These are phyloP conservation scores for Penicillium manginii DNA, from an alignment of 495 filamentous ascomycete species.

Conservation along the genomic window DNA sequence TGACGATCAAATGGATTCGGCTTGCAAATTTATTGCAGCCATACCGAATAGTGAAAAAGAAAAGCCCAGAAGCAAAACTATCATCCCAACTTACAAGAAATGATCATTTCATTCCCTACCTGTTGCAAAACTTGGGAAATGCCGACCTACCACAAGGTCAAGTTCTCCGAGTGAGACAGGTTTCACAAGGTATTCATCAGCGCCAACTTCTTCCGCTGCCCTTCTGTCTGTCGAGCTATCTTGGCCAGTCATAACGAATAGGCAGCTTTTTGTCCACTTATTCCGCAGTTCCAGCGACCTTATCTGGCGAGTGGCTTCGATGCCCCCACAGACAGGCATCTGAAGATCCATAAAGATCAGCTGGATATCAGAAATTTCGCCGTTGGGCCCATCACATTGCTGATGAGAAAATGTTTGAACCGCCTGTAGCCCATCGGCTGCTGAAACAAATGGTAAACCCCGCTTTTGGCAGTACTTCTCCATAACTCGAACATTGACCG, in stretches of 20 bases:
- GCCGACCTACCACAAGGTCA: conserved; percentile 15
- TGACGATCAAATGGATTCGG: conserved; percentile 8
- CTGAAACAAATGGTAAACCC: conserved; percentile 14
- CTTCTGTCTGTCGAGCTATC: conserved; percentile 19
- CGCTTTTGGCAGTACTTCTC: conserved; percentile 21
- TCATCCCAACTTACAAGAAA: no score
- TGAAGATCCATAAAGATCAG: conserved; percentile 94
- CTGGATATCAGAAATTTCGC: conserved; percentile 51
- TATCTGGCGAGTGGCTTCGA: conserved; percentile 88
- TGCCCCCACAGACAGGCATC: conserved; percentile 84
- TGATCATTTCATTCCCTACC: no score
- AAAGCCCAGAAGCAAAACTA: no score
- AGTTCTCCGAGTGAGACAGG: conserved; percentile 17
- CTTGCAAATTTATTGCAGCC: no score
- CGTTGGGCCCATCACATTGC: no score
- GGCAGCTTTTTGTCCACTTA: conserved; percentile 5
- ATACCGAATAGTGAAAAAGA: no score
- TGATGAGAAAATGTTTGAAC: conserved; percentile 12
- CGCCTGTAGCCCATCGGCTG: conserved; percentile 14
- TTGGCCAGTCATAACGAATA: conserved; percentile 24
- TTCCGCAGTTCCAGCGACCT: conserved; percentile 77
- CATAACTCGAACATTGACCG: conserved; percentile 20
- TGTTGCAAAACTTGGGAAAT: conserved; percentile 17
- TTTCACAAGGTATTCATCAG: conserved; percentile 19
- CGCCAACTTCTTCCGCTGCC: conserved; percentile 15